These are phyloP conservation scores for Vaccinium vitisidaea DNA, from an alignment of 148 eudicot species.

Conservation along the genomic window DNA sequence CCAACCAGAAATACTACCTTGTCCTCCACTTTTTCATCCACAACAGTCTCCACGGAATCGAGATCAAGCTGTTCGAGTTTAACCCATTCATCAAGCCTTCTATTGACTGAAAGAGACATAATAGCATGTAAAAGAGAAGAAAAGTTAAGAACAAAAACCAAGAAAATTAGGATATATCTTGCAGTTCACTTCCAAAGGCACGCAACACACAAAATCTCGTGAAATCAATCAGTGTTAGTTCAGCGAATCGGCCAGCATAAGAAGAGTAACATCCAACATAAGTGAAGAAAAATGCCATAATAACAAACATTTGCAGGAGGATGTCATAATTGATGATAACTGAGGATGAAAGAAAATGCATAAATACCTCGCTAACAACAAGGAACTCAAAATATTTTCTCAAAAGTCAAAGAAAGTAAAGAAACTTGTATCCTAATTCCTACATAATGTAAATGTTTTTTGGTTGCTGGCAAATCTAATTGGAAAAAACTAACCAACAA, in stretches of 20 bases:
- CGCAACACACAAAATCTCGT: not conserved
- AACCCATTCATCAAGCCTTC: slow-evolving; percentile 99
- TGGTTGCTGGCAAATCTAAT: too few relatives aligned
- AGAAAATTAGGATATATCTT: not conserved
- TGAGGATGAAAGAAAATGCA: too few relatives aligned
- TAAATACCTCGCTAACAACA: too few relatives aligned
- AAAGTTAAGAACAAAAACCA: not conserved
- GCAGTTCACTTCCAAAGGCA: not conserved
- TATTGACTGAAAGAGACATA: slow-evolving; percentile 55
- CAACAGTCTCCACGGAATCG: slow-evolving; percentile 85
- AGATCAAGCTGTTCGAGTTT: slow-evolving; percentile 97
- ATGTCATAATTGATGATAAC: not conserved
- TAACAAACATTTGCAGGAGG: not conserved
- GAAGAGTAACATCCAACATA: not conserved
- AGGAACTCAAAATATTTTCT: too few relatives aligned
- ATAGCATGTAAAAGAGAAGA: not conserved
- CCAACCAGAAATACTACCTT: slow-evolving; percentile 51
- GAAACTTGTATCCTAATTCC: too few relatives aligned
- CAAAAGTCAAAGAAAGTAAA: too few relatives aligned
- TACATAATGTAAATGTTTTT: too few relatives aligned
- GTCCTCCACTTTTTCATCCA: slow-evolving; percentile 97
- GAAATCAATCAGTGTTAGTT: not conserved
- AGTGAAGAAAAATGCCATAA: not conserved
- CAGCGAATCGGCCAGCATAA: not conserved
- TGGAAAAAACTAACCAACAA: too few relatives aligned